Base-by-base conservation (phyloP, 805 yeast species). In the Candida golubevii region DNA sequence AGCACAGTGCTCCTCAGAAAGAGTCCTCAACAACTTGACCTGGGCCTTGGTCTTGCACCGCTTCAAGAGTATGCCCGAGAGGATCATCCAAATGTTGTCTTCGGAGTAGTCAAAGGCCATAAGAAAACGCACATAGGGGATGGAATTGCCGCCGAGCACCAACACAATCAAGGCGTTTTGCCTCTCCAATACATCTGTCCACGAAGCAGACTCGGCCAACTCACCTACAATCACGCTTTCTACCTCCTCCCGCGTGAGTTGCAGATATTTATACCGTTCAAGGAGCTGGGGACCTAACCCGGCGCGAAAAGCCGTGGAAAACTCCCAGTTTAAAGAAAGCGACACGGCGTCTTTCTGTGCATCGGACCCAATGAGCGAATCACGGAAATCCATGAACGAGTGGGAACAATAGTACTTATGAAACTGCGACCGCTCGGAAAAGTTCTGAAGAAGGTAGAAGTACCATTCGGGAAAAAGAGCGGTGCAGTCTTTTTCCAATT, bases 381-480 rank as follows among this genome's bases (percentile, higher is more conserved):
- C 12, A 13, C 8, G 11, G 27, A 35, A 41, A 9, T 35, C 39
- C 8, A 12, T 32, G 11, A 35, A 31, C n/a, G 35, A 26, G 18
- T 35, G 30, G 15, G 32, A 7, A 23, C 44, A 41, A 9, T 41
- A 41, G n/a, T 23, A 36, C 23, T 35, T 12, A 26, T 41, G 44
- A 18, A 41, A 41, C 8, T 14, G 31, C 31, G 44, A 41, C 14
- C 35, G 34, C 10, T 23, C 30, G 23, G 39, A 29, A 26, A 41
- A 41, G 23, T 41, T 35, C 18, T 39, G 44, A 11, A 41, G 10
- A 26, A 41, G 39, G 8, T 14, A 23, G 18, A 41, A 41, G 36
- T 41, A 41, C 44, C 44, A 41, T 35, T 41, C 44, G 2, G 44
- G 44, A 14, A 41, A 41, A 9, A 41, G 30, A 6, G 31, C 44